Conservation (phyloP, 371 early-diverging fungal genomes). For the Batrachochytrium dendrobatidis region DNA sequence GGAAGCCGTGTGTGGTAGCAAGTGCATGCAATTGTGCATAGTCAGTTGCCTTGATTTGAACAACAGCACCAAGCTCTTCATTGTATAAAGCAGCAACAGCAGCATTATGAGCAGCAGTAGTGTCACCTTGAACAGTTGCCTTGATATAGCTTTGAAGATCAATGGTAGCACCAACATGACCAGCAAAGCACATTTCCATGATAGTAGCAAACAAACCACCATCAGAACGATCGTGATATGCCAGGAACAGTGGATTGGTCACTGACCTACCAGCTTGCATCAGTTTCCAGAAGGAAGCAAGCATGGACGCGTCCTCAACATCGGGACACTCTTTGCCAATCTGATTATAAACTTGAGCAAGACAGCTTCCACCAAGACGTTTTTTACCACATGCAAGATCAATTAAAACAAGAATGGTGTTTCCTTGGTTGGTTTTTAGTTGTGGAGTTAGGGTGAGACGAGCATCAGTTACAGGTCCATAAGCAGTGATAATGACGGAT, state of each 20-base stretch:
- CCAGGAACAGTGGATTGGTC: slow-evolving; percentile 57
- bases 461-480: slow-evolving; percentile 75
- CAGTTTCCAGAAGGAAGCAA: slow-evolving; percentile 73
- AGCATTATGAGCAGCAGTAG: too few species aligned
- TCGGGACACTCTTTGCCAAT: slow-evolving; percentile 78
- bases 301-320: slow-evolving; percentile 61
- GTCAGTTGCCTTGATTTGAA: slow-evolving; percentile 68
- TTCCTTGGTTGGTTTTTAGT: slow-evolving; percentile 39
- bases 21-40: slow-evolving; percentile 47
- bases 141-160: slow-evolving; percentile 29
- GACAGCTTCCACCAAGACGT: slow-evolving; percentile 85
- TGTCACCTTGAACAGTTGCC: slow-evolving; percentile 36
- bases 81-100: slow-evolving; percentile 70
- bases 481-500: slow-evolving; percentile 86
- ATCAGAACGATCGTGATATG: slow-evolving; percentile 96
- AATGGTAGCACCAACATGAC: slow-evolving; percentile 71
- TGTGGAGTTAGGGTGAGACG: slow-evolving; percentile 84
- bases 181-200: slow-evolving; percentile 92
- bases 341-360: slow-evolving; percentile 89
- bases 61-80: slow-evolving; percentile 92
- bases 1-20: slow-evolving; percentile 43
- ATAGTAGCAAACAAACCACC: slow-evolving; percentile 89
- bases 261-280: slow-evolving; percentile 48
- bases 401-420: slow-evolving; percentile 64
- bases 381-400: slow-evolving; percentile 79